Evolutionary conservation across 1,284 basidiomycete species (phyloP).

Genomic region (Cryptococcus sp.): DNA sequence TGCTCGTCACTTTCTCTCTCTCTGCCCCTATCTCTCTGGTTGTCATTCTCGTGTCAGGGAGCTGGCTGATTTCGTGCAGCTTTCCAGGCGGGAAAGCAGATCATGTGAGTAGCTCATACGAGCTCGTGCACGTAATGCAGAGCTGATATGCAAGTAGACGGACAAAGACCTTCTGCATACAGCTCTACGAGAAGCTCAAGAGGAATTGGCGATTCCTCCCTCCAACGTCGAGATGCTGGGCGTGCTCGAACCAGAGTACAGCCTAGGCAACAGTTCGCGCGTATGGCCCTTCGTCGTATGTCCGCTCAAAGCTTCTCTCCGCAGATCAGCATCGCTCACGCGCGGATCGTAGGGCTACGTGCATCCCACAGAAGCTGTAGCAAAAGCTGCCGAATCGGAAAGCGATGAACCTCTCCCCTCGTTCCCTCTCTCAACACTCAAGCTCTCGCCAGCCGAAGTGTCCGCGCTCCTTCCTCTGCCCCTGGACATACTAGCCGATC

Average conservation of each 20-base stretch:
- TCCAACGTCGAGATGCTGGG: conserved; percentile 44
- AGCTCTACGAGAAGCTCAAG: conserved; percentile 43
- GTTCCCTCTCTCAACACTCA: conserved; percentile 25
- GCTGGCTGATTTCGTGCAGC: conserved; percentile 13
- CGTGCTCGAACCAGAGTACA: conserved; percentile 40
- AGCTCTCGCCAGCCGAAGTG: conserved; percentile 38
- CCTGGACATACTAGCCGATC: conserved; percentile 24
- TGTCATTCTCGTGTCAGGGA: neutral
- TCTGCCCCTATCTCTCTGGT: no score
- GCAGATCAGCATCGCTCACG: neutral
- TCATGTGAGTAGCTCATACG: conserved; percentile 18
- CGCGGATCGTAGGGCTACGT: conserved; percentile 30
- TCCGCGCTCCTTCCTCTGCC: conserved; percentile 41
- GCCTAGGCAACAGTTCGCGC: conserved; percentile 42
- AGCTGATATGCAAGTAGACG: conserved; percentile 13
- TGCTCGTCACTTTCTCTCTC: neutral
- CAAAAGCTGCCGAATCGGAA: conserved; percentile 9
- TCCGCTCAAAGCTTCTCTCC: neutral
- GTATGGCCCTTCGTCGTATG: conserved; percentile 50
- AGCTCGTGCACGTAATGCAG: neutral
- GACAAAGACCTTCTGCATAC: conserved; percentile 34
- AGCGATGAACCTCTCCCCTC: conserved; percentile 23
- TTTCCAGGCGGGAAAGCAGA: conserved; percentile 46
- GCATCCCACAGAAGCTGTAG: conserved; percentile 22
- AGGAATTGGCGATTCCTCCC: conserved; percentile 39